Base-by-base conservation (phyloP, 169 alveolate genomes). In the Eimeria acervulina region DNA sequence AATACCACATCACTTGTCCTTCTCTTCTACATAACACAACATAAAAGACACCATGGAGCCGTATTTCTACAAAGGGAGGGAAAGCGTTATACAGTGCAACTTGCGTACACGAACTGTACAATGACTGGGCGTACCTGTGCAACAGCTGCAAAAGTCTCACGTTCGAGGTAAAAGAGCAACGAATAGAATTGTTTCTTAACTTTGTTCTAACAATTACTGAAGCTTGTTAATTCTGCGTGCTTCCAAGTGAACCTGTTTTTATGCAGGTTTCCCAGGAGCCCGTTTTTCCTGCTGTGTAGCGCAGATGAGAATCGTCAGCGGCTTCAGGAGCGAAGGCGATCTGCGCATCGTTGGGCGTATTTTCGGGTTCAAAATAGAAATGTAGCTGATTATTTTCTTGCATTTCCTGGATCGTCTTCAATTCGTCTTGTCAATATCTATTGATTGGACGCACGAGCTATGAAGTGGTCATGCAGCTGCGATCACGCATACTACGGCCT, bases 401-500 rank as follows among this genome's bases (percentile, higher is more conserved):
- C 66, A 42, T 78, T 78, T 78, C 68, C 44, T 26, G 6, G 21
- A 10, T n/a, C 21, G 68, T 47, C 89, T 78, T 78, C 28, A 21
- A 12, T 47, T 66, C 26, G 89, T 42, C 36, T 26, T 47, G 36
- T 78, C 66, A 42, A 78, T 78, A n/a, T 42, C 89, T 47, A 38
- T 42, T n/a, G 59, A 28, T 23, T 44, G 21, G 61, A 31, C 89
- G 31, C 68, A 28, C 17, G 42, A 21, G 66, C 33, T 40, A 10
- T 10, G 12, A 40, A 78, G 63, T 42, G 89, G 55, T 42, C 89
- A 40, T 23, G 59, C 89, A 13, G 13, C 68, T 40, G 89, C 52
- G 89, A 78, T 78, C 89, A 78, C 89, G 74, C 36, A 12, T 42
- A 78, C 89, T 42, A 78, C 89, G 89, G 89, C 89, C 89, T 42